Evolutionary conservation across 164 flowering plant species (phyloP).

Genomic region (Berberis vulgaris): DNA sequence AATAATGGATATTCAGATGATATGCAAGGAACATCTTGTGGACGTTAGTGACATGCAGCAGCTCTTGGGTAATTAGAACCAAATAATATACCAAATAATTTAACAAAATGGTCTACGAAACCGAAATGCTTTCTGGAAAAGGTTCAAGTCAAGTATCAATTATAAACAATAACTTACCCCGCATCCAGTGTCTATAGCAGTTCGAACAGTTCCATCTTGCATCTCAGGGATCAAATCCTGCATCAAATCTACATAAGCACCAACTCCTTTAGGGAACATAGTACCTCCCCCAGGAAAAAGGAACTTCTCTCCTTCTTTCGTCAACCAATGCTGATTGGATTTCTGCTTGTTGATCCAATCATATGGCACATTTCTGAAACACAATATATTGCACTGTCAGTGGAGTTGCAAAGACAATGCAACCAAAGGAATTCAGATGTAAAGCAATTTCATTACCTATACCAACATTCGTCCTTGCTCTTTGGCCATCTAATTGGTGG

Average conservation of each 20-base stretch:
- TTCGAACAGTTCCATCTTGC: constrained; percentile 83
- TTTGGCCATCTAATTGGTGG: constrained; percentile 88
- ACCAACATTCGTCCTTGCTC: constrained; percentile 92
- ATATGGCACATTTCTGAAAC: constrained; percentile 88
- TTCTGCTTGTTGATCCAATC: constrained; percentile 98
- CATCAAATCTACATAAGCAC: constrained; percentile 89
- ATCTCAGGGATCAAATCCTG: constrained; percentile 83
- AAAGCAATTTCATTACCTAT: constrained; percentile 45
- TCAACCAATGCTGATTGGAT: constrained; percentile 90
- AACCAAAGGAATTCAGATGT: neutral
- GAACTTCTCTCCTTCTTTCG: constrained; percentile 89
- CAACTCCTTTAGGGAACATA: constrained; percentile 92
- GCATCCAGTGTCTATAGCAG: constrained; percentile 98
- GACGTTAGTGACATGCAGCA: too few relatives aligned
- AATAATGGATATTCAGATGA: too few relatives aligned
- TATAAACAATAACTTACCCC: constrained; percentile 57
- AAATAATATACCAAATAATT: too few relatives aligned
- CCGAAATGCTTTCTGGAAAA: neutral
- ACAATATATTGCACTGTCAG: constrained; percentile 9
- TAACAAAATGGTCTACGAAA: neutral
- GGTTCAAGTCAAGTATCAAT: neutral
- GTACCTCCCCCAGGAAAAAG: constrained; percentile 98
- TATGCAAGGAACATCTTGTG: too few relatives aligned
- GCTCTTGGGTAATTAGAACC: too few relatives aligned
- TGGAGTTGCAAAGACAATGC: neutral